Conservation (phyloP, 352 stramenopile species). For the Elongisporangium prolatum region DNA sequence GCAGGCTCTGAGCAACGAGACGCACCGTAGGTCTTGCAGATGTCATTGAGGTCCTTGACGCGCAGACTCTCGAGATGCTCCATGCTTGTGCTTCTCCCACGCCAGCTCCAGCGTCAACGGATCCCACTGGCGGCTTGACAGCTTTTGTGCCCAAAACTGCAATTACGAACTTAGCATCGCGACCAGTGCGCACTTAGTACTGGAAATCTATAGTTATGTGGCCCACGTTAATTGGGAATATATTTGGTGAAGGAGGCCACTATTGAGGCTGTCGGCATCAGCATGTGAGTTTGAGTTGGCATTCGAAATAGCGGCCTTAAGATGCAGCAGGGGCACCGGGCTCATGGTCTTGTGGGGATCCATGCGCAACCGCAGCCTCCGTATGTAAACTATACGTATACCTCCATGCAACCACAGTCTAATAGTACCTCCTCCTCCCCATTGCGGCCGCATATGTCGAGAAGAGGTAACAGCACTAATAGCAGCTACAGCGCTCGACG, state of each 20-base stretch:
- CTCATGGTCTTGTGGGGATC: background rate
- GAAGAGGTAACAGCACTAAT: background rate
- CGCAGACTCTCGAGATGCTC: constrained; percentile 51
- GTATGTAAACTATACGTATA: background rate
- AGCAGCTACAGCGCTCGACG: constrained; percentile 35
- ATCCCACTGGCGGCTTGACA: background rate
- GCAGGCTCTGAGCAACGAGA: background rate
- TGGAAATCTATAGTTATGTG: background rate
- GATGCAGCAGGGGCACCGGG: background rate
- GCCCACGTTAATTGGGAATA: background rate
- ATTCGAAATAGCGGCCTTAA: background rate
- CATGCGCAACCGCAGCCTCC: background rate
- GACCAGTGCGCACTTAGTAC: background rate
- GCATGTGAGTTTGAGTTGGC: constrained; percentile 1
- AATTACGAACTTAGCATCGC: background rate
- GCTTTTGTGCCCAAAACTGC: background rate
- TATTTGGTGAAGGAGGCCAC: background rate
- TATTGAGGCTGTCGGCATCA: background rate
- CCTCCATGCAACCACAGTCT: background rate
- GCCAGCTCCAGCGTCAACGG: background rate
- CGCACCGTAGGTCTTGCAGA: constrained; percentile 71
- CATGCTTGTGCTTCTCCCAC: background rate
- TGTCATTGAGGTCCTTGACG: constrained; percentile 79
- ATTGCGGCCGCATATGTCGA: background rate
- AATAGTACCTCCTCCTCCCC: background rate